Base-by-base conservation (phyloP, 176 grass and related monocot species). In the Oryza glaberrima region DNA sequence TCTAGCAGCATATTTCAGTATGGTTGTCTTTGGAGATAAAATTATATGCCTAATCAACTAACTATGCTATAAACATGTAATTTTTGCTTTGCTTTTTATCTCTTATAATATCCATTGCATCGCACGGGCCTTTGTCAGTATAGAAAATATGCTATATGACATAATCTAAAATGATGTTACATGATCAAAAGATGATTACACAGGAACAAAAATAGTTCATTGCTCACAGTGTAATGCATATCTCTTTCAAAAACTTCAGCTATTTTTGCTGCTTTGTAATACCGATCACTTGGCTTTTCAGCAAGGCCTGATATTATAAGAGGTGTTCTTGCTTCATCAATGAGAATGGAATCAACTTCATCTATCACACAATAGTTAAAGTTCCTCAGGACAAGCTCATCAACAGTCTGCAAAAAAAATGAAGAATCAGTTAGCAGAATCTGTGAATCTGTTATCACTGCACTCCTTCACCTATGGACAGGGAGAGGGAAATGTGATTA, bases 321-420 rank as follows among this genome's bases (percentile, higher is more conserved):
- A 85, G 96, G 96, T 15, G 96, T 98, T 83, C 96, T 93, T 78
- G 96, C 96, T 90, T 98, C 96, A 87, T 98, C 96, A 88, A 98
- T 94, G 78, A 98, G 91, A 81, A 98, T 98, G 40, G 96, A 98
- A 94, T 98, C 96, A 90, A 98, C 96, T 95, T 98, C 96, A 87
- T 98, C 96, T 87, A 98, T 94, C 75, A 98, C 93, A 92, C 96
- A 98, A 67, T 92, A 98, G 84, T 95, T 98, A 86, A 98, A 98
- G 81, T 95, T 90, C 78, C 96, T 93, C 83, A 98, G 82, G 70
- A 98, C 96, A 90, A 98, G 90, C 65, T 98, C 96, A 78, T 98
- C 96, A 72, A 95, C 83, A 75, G 93, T 95, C 96, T 98, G 91
- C 81, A 87, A 88, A 63, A 61, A 82, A 87, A 41, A 41, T 46